Evolutionary conservation across 164 flowering plant genomes (phyloP), one percentile per base, ranked within the genome.

Genomic region (Macadamia tetraphylla): DNA sequence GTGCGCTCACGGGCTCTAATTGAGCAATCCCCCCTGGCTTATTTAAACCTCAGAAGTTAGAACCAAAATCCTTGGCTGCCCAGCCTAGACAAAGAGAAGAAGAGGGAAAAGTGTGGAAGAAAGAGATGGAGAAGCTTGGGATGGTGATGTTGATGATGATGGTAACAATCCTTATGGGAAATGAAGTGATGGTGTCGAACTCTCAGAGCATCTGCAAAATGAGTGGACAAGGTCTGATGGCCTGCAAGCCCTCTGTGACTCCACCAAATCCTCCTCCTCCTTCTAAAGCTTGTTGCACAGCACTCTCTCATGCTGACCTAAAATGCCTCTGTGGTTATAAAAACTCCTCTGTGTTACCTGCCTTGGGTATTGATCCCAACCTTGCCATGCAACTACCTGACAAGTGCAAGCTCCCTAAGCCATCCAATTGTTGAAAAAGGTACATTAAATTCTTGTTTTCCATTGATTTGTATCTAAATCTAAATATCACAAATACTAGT

Each of bases 281-380:
- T 0, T 42, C 78, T 9, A 9, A 56, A 3, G 63, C 32, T 11
- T 81, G 84, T 40, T 78, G 84, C 61, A 49, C 59, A 23, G 79
- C 75, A 3, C 55, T 81, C 0, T 6, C 58, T 1, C 66, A 51
- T 1, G 81, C 81, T 6, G 77, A 81, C 70, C 60, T 78, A 55
- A 31, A 30, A 3, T 81, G 84, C 64, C 52, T 76, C 63, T 81
- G 80, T 52, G 57, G 66, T 3, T 76, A 72, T 62, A 74, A 49
- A 70, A 60, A 70, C 70, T 74, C 77, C 2, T 15, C 44, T 6
- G 11, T 74, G 63, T 62, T 81, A 63, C 80, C 74, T 32, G 13
- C 67, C 23, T 67, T 74, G 62, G 82, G 80, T 49, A 76, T 81
- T 59, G 79, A 79, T 46, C 73, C 78, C 35, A 76, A 65, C 14